These are phyloP conservation scores for Mycosphaerella arachidis DNA, from an alignment of 2,329 filamentous ascomycete species.

Conservation along the genomic window DNA sequence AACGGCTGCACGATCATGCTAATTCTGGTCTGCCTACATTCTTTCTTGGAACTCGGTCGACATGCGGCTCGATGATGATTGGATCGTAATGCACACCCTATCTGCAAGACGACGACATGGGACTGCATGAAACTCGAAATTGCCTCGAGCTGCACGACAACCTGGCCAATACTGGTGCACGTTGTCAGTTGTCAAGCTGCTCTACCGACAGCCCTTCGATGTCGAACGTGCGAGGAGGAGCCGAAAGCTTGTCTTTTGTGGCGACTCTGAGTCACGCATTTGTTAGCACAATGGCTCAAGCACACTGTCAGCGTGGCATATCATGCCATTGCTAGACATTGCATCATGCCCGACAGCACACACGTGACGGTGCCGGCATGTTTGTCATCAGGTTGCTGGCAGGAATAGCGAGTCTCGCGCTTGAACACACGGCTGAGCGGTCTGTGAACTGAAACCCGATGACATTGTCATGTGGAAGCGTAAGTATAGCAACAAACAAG, in stretches of 20 bases:
- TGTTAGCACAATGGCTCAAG: neutral
- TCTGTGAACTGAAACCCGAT: constrained; percentile 4
- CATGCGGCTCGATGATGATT: neutral
- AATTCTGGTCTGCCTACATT: neutral
- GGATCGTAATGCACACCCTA: neutral
- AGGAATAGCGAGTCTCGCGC: neutral
- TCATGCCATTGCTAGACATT: neutral
- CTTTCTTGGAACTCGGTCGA: neutral
- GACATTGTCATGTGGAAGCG: neutral
- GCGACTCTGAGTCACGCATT: neutral
- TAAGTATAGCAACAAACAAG: neutral
- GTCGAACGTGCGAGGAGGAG: neutral
- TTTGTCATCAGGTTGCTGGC: neutral
- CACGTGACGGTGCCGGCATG: neutral
- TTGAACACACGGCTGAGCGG: neutral
- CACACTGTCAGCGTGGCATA: neutral
- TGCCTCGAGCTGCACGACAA: neutral
- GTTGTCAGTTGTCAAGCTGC: neutral
- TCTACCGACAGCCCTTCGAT: neutral
- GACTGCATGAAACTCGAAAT: neutral
- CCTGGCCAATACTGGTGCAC: neutral
- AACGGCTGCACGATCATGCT: neutral
- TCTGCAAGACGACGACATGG: neutral
- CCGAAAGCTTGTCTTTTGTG: neutral
- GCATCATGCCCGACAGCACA: neutral